These are phyloP conservation scores for Neurospora sp. DNA, from an alignment of 495 filamentous ascomycete species.

Conservation along the genomic window DNA sequence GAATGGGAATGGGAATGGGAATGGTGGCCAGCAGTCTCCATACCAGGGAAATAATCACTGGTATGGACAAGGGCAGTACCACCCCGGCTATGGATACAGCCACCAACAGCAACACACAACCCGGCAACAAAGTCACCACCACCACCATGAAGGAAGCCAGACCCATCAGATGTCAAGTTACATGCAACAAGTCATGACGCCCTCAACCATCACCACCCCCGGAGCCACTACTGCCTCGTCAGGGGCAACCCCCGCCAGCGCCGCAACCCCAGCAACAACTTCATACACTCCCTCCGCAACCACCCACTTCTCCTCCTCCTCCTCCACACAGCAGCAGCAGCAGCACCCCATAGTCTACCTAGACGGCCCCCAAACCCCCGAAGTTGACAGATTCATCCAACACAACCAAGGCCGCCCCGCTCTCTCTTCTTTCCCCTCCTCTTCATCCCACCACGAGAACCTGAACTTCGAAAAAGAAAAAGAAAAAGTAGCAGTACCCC, in stretches of 20 bases:
- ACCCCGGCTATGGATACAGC: background rate
- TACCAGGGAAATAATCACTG: no score
- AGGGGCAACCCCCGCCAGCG: background rate
- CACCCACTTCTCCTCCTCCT: background rate
- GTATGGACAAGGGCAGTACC: no score
- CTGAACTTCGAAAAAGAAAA: conserved; percentile 4
- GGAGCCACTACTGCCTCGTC: background rate
- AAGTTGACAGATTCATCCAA: background rate
- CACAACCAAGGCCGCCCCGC: background rate
- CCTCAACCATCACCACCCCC: background rate
- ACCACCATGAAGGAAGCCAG: background rate
- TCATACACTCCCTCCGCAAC: background rate
- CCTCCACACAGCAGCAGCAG: no score
- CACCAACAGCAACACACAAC: background rate
- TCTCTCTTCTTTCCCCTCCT: background rate
- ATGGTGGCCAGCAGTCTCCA: no score
- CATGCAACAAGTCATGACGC: background rate
- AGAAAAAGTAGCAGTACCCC: background rate
- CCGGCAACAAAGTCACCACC: no score
- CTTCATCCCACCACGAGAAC: background rate
- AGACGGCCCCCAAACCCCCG: background rate
- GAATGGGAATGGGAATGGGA: background rate
- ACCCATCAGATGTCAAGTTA: background rate
- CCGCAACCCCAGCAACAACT: background rate
- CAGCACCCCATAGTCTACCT: background rate